phyloP scores from a whole-genome alignment of 2,329 filamentous ascomycete species.

The Venturia effusa region DNA sequence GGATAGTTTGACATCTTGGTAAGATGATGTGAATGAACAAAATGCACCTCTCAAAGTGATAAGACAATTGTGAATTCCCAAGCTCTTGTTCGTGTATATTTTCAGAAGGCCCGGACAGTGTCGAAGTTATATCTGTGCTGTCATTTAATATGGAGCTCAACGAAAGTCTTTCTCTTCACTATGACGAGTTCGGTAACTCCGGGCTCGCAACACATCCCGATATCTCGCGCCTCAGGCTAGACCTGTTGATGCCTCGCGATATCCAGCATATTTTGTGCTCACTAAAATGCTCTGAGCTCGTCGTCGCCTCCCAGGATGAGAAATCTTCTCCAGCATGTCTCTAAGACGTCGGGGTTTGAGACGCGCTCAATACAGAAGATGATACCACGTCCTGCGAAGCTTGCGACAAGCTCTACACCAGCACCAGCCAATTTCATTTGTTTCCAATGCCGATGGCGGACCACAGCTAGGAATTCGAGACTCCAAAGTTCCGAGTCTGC shows the following conservation, averaged over 20 bases:
- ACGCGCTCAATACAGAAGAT: constrained; percentile 14
- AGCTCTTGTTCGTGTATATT: not conserved
- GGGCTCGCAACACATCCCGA: not conserved
- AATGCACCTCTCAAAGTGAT: not conserved
- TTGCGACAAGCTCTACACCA: constrained; percentile 12
- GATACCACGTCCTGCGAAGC: constrained; percentile 11
- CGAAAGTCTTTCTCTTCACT: not conserved
- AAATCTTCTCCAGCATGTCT: constrained; percentile 30
- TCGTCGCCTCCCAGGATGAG: constrained; percentile 22
- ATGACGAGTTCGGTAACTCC: not conserved
- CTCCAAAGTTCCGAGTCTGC: not conserved
- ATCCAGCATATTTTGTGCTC: not conserved
- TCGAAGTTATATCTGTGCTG: not conserved
- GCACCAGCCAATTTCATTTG: constrained; percentile 18
- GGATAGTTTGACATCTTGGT: not conserved
- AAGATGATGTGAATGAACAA: not conserved
- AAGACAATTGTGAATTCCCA: not conserved
- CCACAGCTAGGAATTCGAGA: constrained; percentile 14
- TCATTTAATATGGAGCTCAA: constrained; percentile 1
- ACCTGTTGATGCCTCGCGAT: not conserved
- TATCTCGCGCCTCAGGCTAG: not conserved
- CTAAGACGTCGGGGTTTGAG: constrained; percentile 21
- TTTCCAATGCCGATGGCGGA: constrained; percentile 21
- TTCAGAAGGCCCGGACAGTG: not conserved
- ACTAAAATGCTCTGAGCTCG: not conserved